These are phyloP conservation scores for Agaricus bisporus DNA, from an alignment of 768 basidiomycete genomes.

Conservation along the genomic window DNA sequence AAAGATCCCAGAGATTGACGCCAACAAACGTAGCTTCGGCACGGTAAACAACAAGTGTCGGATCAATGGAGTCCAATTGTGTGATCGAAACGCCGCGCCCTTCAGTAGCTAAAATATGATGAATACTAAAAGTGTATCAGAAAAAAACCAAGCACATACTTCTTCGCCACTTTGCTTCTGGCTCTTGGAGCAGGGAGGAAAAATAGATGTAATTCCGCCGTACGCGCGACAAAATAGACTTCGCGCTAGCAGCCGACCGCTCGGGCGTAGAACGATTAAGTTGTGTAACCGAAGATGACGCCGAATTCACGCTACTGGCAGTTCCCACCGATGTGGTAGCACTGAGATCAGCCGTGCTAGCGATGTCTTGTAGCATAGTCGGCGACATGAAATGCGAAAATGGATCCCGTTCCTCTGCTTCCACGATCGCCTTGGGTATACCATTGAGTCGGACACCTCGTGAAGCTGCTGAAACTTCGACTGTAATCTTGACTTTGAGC, in stretches of 20 bases:
- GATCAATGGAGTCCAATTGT: constrained; percentile 95
- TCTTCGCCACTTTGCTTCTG: constrained; percentile 94
- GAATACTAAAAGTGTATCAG: constrained; percentile 6
- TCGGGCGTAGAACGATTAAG: constrained; percentile 19
- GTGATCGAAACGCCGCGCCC: constrained; percentile 88
- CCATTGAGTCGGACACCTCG: constrained; percentile 86
- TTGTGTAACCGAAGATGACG: constrained; percentile 28
- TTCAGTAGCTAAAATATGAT: constrained; percentile 57
- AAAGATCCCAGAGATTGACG: constrained; percentile 92
- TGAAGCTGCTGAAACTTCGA: constrained; percentile 76
- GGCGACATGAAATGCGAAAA: constrained; percentile 51
- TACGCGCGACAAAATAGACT: constrained; percentile 81
- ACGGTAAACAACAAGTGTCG: constrained; percentile 90
- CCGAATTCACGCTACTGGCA: constrained; percentile 38
- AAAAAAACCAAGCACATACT: constrained; percentile 43
- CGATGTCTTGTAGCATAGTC: constrained; percentile 66
- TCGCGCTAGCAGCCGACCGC: constrained; percentile 61
- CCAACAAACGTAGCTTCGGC: constrained; percentile 98
- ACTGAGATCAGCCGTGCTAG: constrained; percentile 63
- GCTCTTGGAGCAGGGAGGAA: constrained; percentile 92
- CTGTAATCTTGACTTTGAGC: constrained; percentile 70
- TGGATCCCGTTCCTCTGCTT: constrained; percentile 63
- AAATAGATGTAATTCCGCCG: constrained; percentile 97
- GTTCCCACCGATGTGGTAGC: constrained; percentile 58
- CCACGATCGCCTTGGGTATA: constrained; percentile 60